These are phyloP conservation scores for Tulasnella calospora DNA, from an alignment of 768 basidiomycete species.

Conservation along the genomic window DNA sequence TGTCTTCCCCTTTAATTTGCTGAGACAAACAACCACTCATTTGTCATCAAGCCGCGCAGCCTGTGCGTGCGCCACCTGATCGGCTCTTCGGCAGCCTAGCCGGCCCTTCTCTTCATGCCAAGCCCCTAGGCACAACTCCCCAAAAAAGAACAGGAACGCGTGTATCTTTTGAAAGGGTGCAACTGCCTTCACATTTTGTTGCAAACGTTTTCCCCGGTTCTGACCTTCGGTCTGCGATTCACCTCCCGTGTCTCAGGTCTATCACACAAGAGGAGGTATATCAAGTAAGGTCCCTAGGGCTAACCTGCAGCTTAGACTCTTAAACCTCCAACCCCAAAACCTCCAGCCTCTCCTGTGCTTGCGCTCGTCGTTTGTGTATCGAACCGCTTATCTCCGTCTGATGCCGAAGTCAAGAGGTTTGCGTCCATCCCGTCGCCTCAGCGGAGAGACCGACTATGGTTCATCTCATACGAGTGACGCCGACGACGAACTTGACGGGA, in stretches of 20 bases:
- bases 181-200: neutral
- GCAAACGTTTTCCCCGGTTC: no score
- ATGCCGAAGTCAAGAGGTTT: neutral
- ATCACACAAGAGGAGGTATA: neutral
- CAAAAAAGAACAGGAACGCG: neutral
- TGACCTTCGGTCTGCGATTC: neutral
- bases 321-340: neutral
- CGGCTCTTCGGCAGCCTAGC: neutral
- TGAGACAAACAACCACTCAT: neutral
- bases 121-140: neutral
- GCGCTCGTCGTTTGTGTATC: no score
- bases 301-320: neutral
- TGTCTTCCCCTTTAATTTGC: neutral
- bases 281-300: neutral
- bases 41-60: neutral
- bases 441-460: conserved; percentile 26
- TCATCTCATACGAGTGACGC: neutral
- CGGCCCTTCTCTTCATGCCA: neutral
- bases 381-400: neutral
- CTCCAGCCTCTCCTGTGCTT: no score
- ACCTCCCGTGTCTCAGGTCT: neutral
- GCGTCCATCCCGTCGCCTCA: conserved; percentile 7
- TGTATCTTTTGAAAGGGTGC: neutral
- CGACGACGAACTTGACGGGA: neutral
- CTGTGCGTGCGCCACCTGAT: neutral